Evolutionary conservation across 768 basidiomycete genomes (phyloP).

Genomic region (Podaxis sp.): DNA sequence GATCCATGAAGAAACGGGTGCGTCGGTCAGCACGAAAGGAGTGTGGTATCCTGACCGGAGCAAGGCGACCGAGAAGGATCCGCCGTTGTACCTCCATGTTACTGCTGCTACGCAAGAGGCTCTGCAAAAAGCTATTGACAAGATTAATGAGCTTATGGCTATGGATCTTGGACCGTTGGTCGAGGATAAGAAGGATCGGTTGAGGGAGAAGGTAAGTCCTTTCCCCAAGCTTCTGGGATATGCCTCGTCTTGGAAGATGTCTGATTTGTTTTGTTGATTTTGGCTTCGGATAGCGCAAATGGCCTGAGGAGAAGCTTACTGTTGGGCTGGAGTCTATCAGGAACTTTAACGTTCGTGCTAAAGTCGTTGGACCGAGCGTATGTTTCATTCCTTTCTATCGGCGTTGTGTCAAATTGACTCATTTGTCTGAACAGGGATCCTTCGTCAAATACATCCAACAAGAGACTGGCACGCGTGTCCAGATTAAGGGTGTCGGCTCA

Average conservation of each 20-base stretch:
- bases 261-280: not conserved
- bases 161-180: conserved; percentile 72
- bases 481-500: conserved; percentile 89
- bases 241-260: not conserved
- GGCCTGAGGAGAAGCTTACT: conserved; percentile 90
- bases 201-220: conserved; percentile 40
- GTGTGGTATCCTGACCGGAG: conserved; percentile 88
- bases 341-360: conserved; percentile 92
- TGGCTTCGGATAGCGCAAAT: conserved; percentile 61
- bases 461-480: conserved; percentile 89
- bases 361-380: conserved; percentile 89
- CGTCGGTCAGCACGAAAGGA: conserved; percentile 86
- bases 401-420: not conserved
- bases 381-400: conserved; percentile 17
- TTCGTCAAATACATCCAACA: conserved; percentile 92
- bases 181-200: conserved; percentile 56
- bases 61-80: conserved; percentile 85
- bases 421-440: conserved; percentile 55
- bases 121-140: conserved; percentile 61
- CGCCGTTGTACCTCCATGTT: conserved; percentile 87
- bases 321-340: conserved; percentile 81
- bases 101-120: conserved; percentile 63
- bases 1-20: conserved; percentile 88
- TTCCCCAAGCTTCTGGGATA: not conserved
- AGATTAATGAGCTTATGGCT: conserved; percentile 61